These are phyloP conservation scores for Ettlia oleoabundans DNA, from an alignment of 139 green algal genomes.

Conservation along the genomic window DNA sequence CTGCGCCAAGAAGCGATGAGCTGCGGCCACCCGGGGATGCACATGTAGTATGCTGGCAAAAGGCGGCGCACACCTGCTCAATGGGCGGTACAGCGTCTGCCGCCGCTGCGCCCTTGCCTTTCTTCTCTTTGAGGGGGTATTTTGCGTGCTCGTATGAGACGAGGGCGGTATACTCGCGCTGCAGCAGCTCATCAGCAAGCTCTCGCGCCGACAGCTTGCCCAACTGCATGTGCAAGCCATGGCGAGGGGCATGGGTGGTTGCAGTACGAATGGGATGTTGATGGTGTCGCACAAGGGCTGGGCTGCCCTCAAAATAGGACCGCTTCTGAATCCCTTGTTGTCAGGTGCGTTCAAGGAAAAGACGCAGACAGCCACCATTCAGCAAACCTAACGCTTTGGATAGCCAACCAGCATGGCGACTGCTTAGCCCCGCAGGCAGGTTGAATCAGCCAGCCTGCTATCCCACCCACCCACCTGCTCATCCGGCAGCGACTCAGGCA, in stretches of 20 bases:
- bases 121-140: slow-evolving; percentile 65
- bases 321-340: no score
- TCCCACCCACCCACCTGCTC: slow-evolving; percentile 9
- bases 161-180: slow-evolving; percentile 67
- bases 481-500: slow-evolving; percentile 43
- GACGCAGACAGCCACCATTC: neutral
- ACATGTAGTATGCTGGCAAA: no score
- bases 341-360: neutral
- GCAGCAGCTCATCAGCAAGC: slow-evolving; percentile 76
- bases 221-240: slow-evolving; percentile 3
- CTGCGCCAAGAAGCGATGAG: no score
- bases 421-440: no score
- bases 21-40: no score
- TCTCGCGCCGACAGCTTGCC: slow-evolving; percentile 45
- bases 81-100: slow-evolving; percentile 8
- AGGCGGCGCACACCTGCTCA: slow-evolving; percentile 31
- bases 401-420: no score
- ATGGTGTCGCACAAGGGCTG: no score
- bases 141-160: slow-evolving; percentile 74
- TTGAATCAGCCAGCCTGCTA: no score
- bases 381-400: no score
- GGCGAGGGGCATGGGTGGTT: neutral
- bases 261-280: no score
- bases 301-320: no score
- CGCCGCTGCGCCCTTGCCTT: slow-evolving; percentile 30